Evolutionary conservation across 2,329 filamentous ascomycete species (phyloP), one percentile per base, ranked within the genome.

Genomic region (Coniochaeta sp.): DNA sequence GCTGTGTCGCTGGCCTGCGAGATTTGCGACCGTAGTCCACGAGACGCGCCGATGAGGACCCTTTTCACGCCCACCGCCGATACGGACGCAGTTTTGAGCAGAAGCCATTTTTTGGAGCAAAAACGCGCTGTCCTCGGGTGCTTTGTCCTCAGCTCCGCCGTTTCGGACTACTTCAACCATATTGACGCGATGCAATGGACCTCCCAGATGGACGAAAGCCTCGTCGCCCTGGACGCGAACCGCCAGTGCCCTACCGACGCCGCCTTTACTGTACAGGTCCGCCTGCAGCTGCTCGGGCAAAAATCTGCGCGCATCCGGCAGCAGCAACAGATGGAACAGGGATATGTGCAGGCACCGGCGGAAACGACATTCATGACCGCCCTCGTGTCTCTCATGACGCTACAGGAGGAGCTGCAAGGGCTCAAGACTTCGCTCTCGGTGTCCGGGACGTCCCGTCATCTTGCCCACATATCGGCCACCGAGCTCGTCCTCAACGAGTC

Each of bases 1-100:
- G 73, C 72, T 17, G 72, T 73, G 12, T 75, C 74, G 14, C 54
- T 77, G 8, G 70, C 72, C 22, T 69, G 70, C 63, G 73, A 77
- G 61, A 60, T 76, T 6, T 36, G 8, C 34, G 10, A 8, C 14
- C 34, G 8, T 7, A 36, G 3, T 14, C 12, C 34, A 3, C 34
- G 14, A 36, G 12, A 54, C 34, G 34, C 12, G 34, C 7, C 34
- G 34, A 36, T 36, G 34, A 36, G 34, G 10, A 12, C 7, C 3
- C 6, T 36, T 12, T 36, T 36, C 34, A 36, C 14, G 10, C 7
- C 12, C 8, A 12, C 9, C 12, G 34, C 14, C 34, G 34, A 36
- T 12, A 36, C 34, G 34, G 34, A 36, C 3, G 34, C 12, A 36
- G 8, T 12, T 69, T 70, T 9, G 59, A 74, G 24, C 69, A 71